These are phyloP conservation scores for Albifimbria verrucaria DNA, from an alignment of 2,329 filamentous ascomycete species.

Conservation along the genomic window DNA sequence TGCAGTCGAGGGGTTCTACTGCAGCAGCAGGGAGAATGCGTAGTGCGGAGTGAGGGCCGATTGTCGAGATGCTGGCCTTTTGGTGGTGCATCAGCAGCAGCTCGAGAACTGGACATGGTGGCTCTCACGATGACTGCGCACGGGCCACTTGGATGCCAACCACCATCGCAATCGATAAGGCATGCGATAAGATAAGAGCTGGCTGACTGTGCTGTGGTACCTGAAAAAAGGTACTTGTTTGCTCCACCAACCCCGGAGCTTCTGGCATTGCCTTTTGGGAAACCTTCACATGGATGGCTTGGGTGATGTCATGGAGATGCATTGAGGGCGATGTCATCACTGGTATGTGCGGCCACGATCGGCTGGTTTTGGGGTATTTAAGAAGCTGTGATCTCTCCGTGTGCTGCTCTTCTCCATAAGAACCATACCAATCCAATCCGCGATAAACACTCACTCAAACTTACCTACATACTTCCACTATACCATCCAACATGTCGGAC, in stretches of 20 bases:
- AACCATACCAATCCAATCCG: not conserved
- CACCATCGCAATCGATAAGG: too few species aligned
- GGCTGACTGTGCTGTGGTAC: not conserved
- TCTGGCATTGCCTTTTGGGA: too few species aligned
- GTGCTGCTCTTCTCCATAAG: not conserved
- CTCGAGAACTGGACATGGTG: conserved; percentile 24
- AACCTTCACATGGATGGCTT: too few species aligned
- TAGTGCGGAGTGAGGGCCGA: not conserved
- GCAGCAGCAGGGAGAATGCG: not conserved
- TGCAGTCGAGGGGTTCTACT: too few species aligned
- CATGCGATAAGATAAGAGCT: not conserved
- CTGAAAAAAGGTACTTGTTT: not conserved
- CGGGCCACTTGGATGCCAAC: too few species aligned
- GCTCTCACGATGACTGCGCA: conserved; percentile 13
- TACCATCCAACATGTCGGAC: conserved; percentile 23
- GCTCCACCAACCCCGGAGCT: too few species aligned
- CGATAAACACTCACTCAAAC: not conserved
- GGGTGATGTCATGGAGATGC: conserved; percentile 24
- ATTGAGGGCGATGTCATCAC: conserved; percentile 8
- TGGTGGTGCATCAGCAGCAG: not conserved
- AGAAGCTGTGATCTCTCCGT: not conserved
- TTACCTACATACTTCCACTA: conserved; percentile 5
- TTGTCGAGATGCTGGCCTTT: not conserved
- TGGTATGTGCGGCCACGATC: not conserved
- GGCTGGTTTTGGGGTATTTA: not conserved